phyloP scores from a whole-genome alignment of 495 filamentous ascomycete species.

The Penicillium malachiteum region DNA sequence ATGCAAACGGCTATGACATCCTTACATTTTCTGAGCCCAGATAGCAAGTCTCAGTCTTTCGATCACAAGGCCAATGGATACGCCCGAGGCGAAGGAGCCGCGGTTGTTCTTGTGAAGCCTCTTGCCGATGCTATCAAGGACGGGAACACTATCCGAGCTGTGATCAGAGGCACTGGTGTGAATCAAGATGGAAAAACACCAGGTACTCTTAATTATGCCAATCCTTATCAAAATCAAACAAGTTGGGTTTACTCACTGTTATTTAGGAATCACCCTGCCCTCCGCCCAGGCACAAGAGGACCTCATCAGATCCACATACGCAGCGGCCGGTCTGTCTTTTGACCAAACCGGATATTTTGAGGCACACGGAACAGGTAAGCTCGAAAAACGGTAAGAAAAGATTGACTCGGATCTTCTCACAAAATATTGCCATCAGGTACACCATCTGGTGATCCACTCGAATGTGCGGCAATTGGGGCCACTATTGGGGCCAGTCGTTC shows the following conservation, averaged over 20 bases:
- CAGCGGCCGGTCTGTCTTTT: not conserved
- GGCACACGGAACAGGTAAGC: conserved; percentile 47
- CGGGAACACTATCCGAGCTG: conserved; percentile 4
- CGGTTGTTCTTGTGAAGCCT: conserved; percentile 28
- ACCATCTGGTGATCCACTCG: conserved; percentile 62
- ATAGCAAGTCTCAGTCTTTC: conserved; percentile 14
- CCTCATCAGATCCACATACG: not conserved
- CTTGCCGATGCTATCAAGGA: conserved; percentile 9
- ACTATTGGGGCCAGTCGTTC: conserved; percentile 9
- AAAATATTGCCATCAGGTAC: too few relatives aligned
- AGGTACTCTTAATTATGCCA: too few relatives aligned
- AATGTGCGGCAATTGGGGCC: conserved; percentile 48
- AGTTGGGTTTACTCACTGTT: too few relatives aligned
- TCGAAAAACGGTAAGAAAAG: too few relatives aligned
- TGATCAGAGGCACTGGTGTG: conserved; percentile 6
- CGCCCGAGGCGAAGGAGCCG: conserved; percentile 35
- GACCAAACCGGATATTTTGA: conserved; percentile 12
- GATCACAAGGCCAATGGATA: conserved; percentile 35
- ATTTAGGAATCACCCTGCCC: not conserved
- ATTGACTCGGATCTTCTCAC: too few relatives aligned
- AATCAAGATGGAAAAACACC: conserved; percentile 23
- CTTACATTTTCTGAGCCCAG: not conserved
- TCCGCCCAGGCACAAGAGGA: not conserved
- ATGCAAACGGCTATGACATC: not conserved
- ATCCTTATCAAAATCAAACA: too few relatives aligned